Evolutionary conservation across 2,329 filamentous ascomycete genomes (phyloP).

Genomic region (Dactylellina cionopaga): DNA sequence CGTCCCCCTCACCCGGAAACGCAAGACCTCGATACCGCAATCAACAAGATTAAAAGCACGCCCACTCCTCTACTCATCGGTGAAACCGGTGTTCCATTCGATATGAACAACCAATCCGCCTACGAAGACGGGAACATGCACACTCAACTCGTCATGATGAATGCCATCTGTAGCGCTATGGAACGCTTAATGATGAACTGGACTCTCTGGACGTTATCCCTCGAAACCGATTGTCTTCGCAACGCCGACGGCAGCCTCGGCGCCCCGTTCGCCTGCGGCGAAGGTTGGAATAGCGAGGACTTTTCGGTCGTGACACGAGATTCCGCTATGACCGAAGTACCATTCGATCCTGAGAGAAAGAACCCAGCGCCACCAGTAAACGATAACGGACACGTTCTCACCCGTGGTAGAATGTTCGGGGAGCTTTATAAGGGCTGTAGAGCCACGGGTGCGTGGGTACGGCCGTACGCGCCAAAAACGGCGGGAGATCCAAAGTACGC

Average conservation of each 20-base stretch:
- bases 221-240: slow-evolving; percentile 62
- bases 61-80: slow-evolving; percentile 61
- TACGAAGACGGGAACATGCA: slow-evolving; percentile 62
- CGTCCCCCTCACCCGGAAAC: slow-evolving; percentile 49
- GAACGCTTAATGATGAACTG: slow-evolving; percentile 58
- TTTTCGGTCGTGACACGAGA: slow-evolving; percentile 62
- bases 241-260: slow-evolving; percentile 57
- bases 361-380: slow-evolving; percentile 43
- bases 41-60: slow-evolving; percentile 55
- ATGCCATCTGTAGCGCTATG: slow-evolving; percentile 62
- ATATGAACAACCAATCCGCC: slow-evolving; percentile 61
- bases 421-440: slow-evolving; percentile 62
- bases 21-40: slow-evolving; percentile 33
- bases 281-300: slow-evolving; percentile 64
- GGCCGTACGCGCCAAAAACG: slow-evolving; percentile 62
- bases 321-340: slow-evolving; percentile 57
- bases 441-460: slow-evolving; percentile 61
- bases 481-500: slow-evolving; percentile 60
- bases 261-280: slow-evolving; percentile 58
- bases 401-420: slow-evolving; percentile 56
- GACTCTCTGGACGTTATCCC: slow-evolving; percentile 60
- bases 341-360: slow-evolving; percentile 59
- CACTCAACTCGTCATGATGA: slow-evolving; percentile 61
- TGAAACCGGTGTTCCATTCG: slow-evolving; percentile 62
- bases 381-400: slow-evolving; percentile 53